A percentile compares a stretch with the other conserved stretches of the same genome.
phyloP scores from a whole-genome alignment of 2,329 filamentous ascomycete species.

The Clarireedia monteithiana region DNA sequence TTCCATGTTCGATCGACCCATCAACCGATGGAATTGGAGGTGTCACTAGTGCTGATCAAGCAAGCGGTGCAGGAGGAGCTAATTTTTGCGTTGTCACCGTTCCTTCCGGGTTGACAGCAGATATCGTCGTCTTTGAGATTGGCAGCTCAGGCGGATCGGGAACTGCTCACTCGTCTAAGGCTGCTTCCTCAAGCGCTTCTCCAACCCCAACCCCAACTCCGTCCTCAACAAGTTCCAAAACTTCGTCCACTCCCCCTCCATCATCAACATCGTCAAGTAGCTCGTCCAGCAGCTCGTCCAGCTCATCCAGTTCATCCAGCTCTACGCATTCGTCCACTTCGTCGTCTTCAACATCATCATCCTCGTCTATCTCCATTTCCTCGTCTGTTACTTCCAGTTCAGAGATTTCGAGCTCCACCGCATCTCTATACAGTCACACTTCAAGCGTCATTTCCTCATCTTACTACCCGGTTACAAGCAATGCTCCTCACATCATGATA shows the following conservation, averaged over 20 bases:
- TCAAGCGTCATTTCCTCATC: conserved; percentile 10
- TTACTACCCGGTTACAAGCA: conserved; percentile 9
- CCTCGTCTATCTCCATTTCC: neutral
- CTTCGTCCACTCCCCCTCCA: conserved; percentile 16
- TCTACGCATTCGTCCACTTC: conserved; percentile 4
- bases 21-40: conserved; percentile 45
- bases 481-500: conserved; percentile 22
- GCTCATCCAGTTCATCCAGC: neutral
- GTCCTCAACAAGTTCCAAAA: conserved; percentile 13
- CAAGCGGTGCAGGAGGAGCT: conserved; percentile 58
- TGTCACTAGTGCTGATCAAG: conserved; percentile 46
- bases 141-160: conserved; percentile 20
- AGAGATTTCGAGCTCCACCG: neutral
- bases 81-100: conserved; percentile 73
- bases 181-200: conserved; percentile 4
- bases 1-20: conserved; percentile 68
- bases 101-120: conserved; percentile 55
- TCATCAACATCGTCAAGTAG: conserved; percentile 7
- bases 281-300: neutral
- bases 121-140: conserved; percentile 54
- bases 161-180: conserved; percentile 9
- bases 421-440: conserved; percentile 10
- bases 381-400: conserved; percentile 8
- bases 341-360: conserved; percentile 14
- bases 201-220: conserved; percentile 22